Percentiles rank a stretch among this genome's conserved stretches.
Evolutionary conservation across 495 filamentous ascomycete species (phyloP).

Genomic region (Astrocystis sublimbata): DNA sequence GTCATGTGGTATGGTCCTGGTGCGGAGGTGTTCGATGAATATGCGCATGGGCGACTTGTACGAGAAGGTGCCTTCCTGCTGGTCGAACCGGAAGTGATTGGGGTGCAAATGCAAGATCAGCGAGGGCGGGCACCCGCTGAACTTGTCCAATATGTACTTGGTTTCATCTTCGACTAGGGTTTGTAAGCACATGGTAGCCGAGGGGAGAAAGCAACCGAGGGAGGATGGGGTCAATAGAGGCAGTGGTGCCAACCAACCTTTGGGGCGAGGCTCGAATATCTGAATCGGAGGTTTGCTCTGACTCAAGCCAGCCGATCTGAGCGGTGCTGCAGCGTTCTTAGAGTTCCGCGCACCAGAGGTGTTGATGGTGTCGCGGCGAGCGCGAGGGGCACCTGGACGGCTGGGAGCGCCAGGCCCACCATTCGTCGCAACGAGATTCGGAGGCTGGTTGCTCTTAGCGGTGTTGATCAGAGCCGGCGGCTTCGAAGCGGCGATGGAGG

Average conservation of each 20-base stretch:
- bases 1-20: conserved; percentile 53
- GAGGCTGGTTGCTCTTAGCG: conserved; percentile 41
- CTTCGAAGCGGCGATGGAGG: conserved; percentile 63
- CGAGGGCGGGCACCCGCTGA: conserved; percentile 71
- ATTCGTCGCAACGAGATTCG: conserved; percentile 48
- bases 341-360: conserved; percentile 40
- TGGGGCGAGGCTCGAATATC: conserved; percentile 46
- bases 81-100: conserved; percentile 87
- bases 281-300: conserved; percentile 39
- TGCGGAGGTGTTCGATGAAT: conserved; percentile 69
- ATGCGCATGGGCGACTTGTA: conserved; percentile 90
- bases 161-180: conserved; percentile 8
- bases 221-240: conserved; percentile 11
- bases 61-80: conserved; percentile 86
- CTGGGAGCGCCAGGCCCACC: conserved; percentile 43
- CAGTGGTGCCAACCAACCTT: too few relatives aligned
- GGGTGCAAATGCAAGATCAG: conserved; percentile 83
- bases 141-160: conserved; percentile 80
- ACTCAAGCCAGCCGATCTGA: conserved; percentile 47
- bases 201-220: not conserved
- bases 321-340: conserved; percentile 43
- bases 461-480: conserved; percentile 46
- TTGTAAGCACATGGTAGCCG: conserved; percentile 9
- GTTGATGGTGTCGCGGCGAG: conserved; percentile 48
- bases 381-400: conserved; percentile 51